Base-by-base conservation (phyloP, 192 early-diverging fungal species). In the Coemansia guatemalensis region DNA sequence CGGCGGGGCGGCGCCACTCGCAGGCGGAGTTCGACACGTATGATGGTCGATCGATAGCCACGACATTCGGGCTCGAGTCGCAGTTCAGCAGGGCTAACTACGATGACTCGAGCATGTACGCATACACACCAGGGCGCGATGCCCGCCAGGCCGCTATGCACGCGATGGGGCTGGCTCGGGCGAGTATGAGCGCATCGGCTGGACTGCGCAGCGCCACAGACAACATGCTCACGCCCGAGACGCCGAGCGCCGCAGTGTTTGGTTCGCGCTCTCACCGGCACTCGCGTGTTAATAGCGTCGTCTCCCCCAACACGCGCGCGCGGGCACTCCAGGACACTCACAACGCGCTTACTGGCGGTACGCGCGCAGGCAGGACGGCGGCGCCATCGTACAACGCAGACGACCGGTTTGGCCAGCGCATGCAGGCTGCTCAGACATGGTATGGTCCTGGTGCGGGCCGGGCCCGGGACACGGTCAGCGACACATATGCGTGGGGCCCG, bases 91-190 rank as follows among this genome's bases (percentile, higher is more conserved):
- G 75, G 18, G 54, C 50, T 30, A 66, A 64, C 59, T 58, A 30
- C 17, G 73, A 74, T 27, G 68, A 74, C 61, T 61, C 72, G 21
- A 65, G 64, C 56, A 66, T 74, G 68, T 67, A 79, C 48, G 74
- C 74, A 0, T 69, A 76, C 41, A 71, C 74, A 24, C 74, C 74
- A 4, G 68, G 53, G 1, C 77, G 77, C 52, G 72, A 74, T 27
- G 26, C 65, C 5, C 52, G 33, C 29, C 57, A 65, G 53, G 66
- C 59, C 0, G 62, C 69, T 11, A 65, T 65, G 65, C 62, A 65
- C 27, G 53, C 51, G 4, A 60, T 65, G 61, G 68, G 64, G 22
- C 69, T 62, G 14, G 57, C 57, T 21, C 48, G 56, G 17, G 53
- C 41, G 8, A 53, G 32, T 11, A 27, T 52, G 44, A 27, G 58